Evolutionary conservation across 306 rosid genomes (phyloP).

Genomic region (Myrica gale): DNA sequence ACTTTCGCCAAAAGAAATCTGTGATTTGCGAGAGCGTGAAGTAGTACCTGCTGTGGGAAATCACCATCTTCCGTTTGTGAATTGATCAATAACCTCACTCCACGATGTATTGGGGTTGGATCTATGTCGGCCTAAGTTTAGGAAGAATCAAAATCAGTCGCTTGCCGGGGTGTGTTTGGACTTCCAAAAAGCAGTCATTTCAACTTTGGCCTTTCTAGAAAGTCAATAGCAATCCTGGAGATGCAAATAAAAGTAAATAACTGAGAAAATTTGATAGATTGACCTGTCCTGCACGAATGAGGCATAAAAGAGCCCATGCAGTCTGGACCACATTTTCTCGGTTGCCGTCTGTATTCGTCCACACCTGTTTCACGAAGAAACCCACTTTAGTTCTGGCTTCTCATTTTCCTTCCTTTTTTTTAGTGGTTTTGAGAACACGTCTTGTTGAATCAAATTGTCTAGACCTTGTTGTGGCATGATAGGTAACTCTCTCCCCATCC

Average conservation of each 20-base stretch:
- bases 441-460: not conserved
- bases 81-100: slow-evolving; percentile 38
- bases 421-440: not conserved
- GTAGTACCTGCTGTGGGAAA: slow-evolving; percentile 49
- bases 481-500: slow-evolving; percentile 89
- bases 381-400: not conserved
- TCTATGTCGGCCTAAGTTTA: slow-evolving; percentile 39
- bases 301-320: slow-evolving; percentile 69
- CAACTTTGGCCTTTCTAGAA: too few species aligned
- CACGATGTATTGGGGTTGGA: slow-evolving; percentile 40
- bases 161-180: too few species aligned
- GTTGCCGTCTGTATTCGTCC: slow-evolving; percentile 54
- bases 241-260: not conserved
- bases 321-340: slow-evolving; percentile 58
- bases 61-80: slow-evolving; percentile 40
- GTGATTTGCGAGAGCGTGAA: not conserved
- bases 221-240: too few species aligned
- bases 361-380: slow-evolving; percentile 41
- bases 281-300: slow-evolving; percentile 64
- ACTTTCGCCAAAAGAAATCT: not conserved
- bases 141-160: not conserved
- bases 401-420: not conserved
- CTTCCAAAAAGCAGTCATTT: too few species aligned
- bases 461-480: slow-evolving; percentile 64
- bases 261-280: not conserved